Evolutionary conservation across 192 early-diverging fungal species (phyloP), one percentile per base, ranked within the genome.

Genomic region (Umbelopsis sp.): DNA sequence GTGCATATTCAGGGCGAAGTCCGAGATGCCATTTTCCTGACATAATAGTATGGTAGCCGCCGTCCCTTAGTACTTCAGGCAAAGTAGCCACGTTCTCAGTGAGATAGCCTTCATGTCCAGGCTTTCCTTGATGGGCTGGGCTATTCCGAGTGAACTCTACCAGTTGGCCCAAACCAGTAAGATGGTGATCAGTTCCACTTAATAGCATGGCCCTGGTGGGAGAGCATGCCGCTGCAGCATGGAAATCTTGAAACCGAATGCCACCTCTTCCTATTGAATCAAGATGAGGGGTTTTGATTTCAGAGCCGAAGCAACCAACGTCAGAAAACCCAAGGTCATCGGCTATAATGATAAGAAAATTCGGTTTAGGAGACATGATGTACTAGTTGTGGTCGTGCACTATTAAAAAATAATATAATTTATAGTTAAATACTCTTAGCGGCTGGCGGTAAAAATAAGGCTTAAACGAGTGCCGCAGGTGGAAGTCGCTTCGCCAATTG

Each of bases 11-110:
- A 7, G 65, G 65, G 23, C 65, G 65, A 16, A 66, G 45, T 27
- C 65, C 65, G 10, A 66, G 65, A 47, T 66, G 65, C 65, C 65
- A 66, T 66, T 66, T 66, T 23, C 65, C 65, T n/a, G 65, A 66
- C 65, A 66, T 66, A 8, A 66, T 47, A 6, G 65, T 66, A n/a
- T 66, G 65, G 10, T 66, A 66, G 10, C 65, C 65, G 2, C 65
- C 65, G 30, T 66, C 65, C 20, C 65, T 20, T 41, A 66, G 35
- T 8, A 66, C 65, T 44, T 66, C 65, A 30, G 65, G 65, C 20
- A 66, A 48, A 7, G 65, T 66, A 20, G 65, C 65, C 0, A 66
- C 46, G 21, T 66, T 66, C 1, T 66, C 65, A n/a, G 65, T 66
- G 23, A 66, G 65, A n/a, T 66, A 66, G 13, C 65, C 65, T 66